Base-by-base conservation (phyloP, 23 red algal genomes). In the Gracilaria vermiculophylla region DNA sequence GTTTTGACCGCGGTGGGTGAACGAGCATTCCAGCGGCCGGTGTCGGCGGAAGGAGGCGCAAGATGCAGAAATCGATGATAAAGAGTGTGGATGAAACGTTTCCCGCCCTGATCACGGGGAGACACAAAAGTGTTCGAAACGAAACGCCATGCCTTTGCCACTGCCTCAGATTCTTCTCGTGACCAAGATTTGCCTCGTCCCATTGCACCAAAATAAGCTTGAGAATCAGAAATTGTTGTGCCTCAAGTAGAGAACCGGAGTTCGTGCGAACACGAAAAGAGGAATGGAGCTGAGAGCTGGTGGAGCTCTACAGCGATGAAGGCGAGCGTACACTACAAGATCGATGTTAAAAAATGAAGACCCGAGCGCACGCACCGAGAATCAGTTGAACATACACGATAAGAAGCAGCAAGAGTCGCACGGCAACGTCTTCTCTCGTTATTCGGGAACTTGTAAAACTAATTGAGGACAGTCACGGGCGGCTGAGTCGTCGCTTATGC, bases 181-280 rank as follows among this genome's bases (percentile, higher is more conserved):
- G 84, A 88, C 84, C 84, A 88, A 39, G 84, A 76, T 43, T 88
- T 88, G 23, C 84, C 84, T 24, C 84, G 84, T 36, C 84, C 84
- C 84, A 88, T 88, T 56, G 67, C 20, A 16, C 2, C 24, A 16
- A 58, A 36, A 28, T 64, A 34, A 31, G 29, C 2, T 34, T 16
- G 6, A 32, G 28, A 64, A 36, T 64, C 58, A 16, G 29, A 35
- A 5, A 3, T 29, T 58, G 54, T 28, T 2, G 54, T 9, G 54
- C 21, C 29, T 2, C 54, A 58, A 58, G 6, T 14, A 28, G 16
- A 1, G 8, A 3, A 7, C 12, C 10, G 16, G 58, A 2, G 23
- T 28, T 60, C 43, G 43, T 5, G 12, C 43, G 43, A 47, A 12
- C 5, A 8, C 5, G 6, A 12, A 12, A 12, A 47, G 43, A 47